Evolutionary conservation across 1,284 basidiomycete genomes (phyloP).

Genomic region (Somion occarium): DNA sequence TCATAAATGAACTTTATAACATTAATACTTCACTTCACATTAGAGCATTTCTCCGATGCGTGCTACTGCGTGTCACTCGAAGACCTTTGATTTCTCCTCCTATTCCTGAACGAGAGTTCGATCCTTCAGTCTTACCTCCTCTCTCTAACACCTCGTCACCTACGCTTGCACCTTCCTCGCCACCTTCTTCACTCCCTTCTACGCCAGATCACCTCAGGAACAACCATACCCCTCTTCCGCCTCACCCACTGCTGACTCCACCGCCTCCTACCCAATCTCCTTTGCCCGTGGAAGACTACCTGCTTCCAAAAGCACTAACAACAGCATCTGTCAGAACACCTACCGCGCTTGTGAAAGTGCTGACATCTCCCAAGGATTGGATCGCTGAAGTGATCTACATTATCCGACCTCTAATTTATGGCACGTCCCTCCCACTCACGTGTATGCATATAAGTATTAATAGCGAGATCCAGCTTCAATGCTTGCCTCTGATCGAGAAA

Average conservation of each 20-base stretch:
- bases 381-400: slow-evolving; percentile 63
- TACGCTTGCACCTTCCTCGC: slow-evolving; percentile 53
- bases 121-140: slow-evolving; percentile 62
- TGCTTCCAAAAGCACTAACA: slow-evolving; percentile 73
- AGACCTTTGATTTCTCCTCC: slow-evolving; percentile 72
- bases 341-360: slow-evolving; percentile 52
- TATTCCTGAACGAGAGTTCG: slow-evolving; percentile 83
- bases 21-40: slow-evolving; percentile 2
- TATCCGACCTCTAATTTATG: slow-evolving; percentile 69
- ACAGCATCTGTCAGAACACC: slow-evolving; percentile 67
- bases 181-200: slow-evolving; percentile 40
- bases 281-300: slow-evolving; percentile 65
- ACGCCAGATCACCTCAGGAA: slow-evolving; percentile 76
- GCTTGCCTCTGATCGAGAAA: slow-evolving; percentile 29
- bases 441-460: background rate
- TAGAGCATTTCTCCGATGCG: slow-evolving; percentile 72
- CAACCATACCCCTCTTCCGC: slow-evolving; percentile 63
- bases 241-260: slow-evolving; percentile 51
- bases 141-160: slow-evolving; percentile 51
- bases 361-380: slow-evolving; percentile 68
- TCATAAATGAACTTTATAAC: slow-evolving; percentile 9
- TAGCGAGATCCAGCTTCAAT: slow-evolving; percentile 19
- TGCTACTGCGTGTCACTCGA: slow-evolving; percentile 66
- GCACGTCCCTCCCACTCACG: slow-evolving; percentile 32
- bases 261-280: slow-evolving; percentile 47